These are phyloP conservation scores for Aspergillus aculeatus DNA, from an alignment of 2,329 filamentous ascomycete species.

Conservation along the genomic window DNA sequence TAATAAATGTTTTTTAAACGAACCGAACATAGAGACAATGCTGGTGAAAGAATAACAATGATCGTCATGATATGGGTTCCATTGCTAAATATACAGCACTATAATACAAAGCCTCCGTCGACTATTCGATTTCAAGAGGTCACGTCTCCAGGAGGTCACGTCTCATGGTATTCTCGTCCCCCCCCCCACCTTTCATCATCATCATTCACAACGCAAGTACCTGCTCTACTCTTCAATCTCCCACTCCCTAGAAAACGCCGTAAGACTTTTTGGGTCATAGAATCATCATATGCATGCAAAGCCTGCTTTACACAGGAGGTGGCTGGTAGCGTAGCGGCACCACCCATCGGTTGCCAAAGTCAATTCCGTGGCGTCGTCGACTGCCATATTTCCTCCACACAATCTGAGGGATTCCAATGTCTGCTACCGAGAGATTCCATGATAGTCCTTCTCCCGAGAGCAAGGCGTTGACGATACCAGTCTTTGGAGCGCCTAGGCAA, in stretches of 20 bases:
- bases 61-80: neutral
- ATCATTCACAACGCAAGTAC: neutral
- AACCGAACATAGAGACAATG: no score
- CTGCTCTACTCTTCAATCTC: neutral
- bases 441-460: constrained; percentile 55
- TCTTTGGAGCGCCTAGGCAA: constrained; percentile 81
- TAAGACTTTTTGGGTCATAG: constrained; percentile 8
- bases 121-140: neutral
- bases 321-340: constrained; percentile 60
- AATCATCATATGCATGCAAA: constrained; percentile 14
- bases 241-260: constrained; percentile 12
- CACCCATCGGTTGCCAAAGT: constrained; percentile 86
- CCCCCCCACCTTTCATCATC: neutral
- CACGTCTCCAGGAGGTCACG: neutral
- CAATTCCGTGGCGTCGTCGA: constrained; percentile 76
- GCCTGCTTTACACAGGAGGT: constrained; percentile 22
- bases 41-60: no score
- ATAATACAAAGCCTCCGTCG: neutral
- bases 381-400: constrained; percentile 85
- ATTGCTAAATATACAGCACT: neutral
- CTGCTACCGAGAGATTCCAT: constrained; percentile 81
- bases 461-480: constrained; percentile 76
- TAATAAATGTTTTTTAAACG: no score
- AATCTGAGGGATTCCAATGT: constrained; percentile 78
- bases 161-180: no score